phyloP scores from a whole-genome alignment of 257 asterid genomes.

The Lycium barbarum region DNA sequence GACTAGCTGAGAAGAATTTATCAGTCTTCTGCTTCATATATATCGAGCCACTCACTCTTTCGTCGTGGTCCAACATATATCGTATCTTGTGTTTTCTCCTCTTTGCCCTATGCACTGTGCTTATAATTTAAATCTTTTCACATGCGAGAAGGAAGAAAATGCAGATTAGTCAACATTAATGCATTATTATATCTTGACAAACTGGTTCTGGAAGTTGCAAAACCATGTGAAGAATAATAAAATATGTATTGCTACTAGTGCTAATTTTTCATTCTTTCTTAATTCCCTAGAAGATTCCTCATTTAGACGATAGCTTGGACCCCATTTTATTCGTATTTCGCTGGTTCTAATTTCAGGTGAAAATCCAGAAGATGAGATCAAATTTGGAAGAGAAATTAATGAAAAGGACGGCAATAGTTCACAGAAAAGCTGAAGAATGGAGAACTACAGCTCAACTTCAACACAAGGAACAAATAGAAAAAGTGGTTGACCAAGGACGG shows the following conservation, averaged over 20 bases:
- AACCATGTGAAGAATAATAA: constrained; percentile 51
- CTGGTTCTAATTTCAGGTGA: constrained; percentile 58
- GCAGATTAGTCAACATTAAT: constrained; percentile 36
- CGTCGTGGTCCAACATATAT: constrained; percentile 35
- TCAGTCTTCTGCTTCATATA: constrained; percentile 42
- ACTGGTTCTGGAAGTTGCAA: constrained; percentile 40
- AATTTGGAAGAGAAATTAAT: constrained; percentile 86
- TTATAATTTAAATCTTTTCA: not conserved
- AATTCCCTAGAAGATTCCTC: too few relatives aligned
- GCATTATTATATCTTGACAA: constrained; percentile 33
- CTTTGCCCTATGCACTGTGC: not conserved
- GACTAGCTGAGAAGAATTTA: constrained; percentile 44
- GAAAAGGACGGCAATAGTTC: constrained; percentile 92
- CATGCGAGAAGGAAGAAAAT: constrained; percentile 35
- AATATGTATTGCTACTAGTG: too few relatives aligned
- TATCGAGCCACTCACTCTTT: constrained; percentile 69
- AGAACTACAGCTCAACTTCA: constrained; percentile 75
- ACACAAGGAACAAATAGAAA: constrained; percentile 76
- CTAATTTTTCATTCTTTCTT: too few relatives aligned
- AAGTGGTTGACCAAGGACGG: constrained; percentile 54
- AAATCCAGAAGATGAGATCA: constrained; percentile 89
- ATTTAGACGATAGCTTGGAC: too few relatives aligned
- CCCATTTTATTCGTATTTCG: too few relatives aligned
- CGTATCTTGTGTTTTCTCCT: not conserved
- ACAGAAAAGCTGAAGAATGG: constrained; percentile 95